Evolutionary conservation across 176 grass and related monocot species (phyloP), one percentile per base, ranked within the genome.

Genomic region (Sorghum bicolor): DNA sequence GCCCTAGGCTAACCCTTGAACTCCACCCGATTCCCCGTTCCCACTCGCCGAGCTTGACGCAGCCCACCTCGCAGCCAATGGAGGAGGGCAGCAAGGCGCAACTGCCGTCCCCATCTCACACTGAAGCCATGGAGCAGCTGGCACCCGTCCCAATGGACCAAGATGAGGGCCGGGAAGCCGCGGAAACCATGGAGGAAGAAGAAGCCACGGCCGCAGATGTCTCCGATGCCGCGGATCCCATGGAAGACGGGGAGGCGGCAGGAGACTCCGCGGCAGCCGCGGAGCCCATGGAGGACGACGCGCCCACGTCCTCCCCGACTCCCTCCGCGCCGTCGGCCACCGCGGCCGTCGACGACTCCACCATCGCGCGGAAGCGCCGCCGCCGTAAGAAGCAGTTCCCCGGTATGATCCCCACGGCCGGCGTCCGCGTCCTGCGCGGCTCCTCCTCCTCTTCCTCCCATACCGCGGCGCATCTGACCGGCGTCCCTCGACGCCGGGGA

Each of bases 351-450:
- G 78, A 80, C 78, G 77, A 82, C 71, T 86, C 88, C 67, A 77
- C 80, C 76, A 19, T 85, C 52, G 73, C 87, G 64, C 76, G 81
- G 76, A 91, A 91, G 82, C 96, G 96, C 66, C 91, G 93, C 80
- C 91, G 96, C 38, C 96, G 91, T 12, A 98, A 93, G 96, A 98
- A 98, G 86, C 96, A 92, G 87, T 98, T 98, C 69, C 93, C 93
- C 0, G 96, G 83, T 34, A 98, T 98, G 96, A 91, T 98, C 22
- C 93, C 96, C 14, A 91, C 93, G 32, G 77, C 80, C 30, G 83
- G 89, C 10, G 85, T 98, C 65, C 91, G 89, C 60, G 86, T 94
- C 19, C 87, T 94, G 17, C 85, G 85, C 30, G 84, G 81, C 32
- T 38, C 72, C 29, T 75, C 94, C 2, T 75, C 86, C 12, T 75